Evolutionary conservation across 2,329 filamentous ascomycete genomes (phyloP), one percentile per base, ranked within the genome.

Genomic region (Mycosphaerella sp.): DNA sequence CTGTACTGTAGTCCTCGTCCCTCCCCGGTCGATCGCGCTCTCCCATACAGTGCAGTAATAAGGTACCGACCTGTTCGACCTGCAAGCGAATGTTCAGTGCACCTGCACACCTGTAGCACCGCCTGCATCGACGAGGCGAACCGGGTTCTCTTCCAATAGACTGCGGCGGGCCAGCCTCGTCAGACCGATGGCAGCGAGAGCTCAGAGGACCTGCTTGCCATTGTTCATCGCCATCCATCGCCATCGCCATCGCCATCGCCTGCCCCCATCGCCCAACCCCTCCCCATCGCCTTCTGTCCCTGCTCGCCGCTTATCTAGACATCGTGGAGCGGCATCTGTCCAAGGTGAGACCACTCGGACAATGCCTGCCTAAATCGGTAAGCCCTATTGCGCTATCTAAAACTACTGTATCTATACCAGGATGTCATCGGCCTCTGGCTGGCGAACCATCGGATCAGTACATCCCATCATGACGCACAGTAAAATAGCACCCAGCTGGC

Each of bases 41-140:
- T 40, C 18, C 37, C 7, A 14, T n/a, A n/a, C n/a, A n/a, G n/a
- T n/a, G n/a, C n/a, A n/a, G n/a, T n/a, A n/a, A n/a, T n/a, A n/a
- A n/a, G n/a, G n/a, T n/a, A n/a, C n/a, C n/a, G 36, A 39, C 37
- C 8, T 41, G 7, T 13, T 13, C 17, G 14, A 18, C 37, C 16
- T 41, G 37, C 37, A 41, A 25, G 37, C 37, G 37, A 41, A 41
- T 41, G 37, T 41, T 41, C 37, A 41, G 37, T 18, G 37, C 37
- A 12, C 17, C 37, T 41, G 37, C 18, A 17, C 18, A 17, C 21
- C 14, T 41, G 37, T 21, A 21, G 21, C 37, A 41, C 10, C 14
- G 16, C 18, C 21, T 21, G 21, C 21, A 21, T 6, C 14, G 10
- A 18, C 17, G 10, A 25, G 37, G 16, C 37, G 37, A 41, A 41